Percentiles rank a stretch among this genome's conserved stretches.
Conservation (phyloP, 371 early-diverging fungal genomes). For the Apophysomyces elegans region DNA sequence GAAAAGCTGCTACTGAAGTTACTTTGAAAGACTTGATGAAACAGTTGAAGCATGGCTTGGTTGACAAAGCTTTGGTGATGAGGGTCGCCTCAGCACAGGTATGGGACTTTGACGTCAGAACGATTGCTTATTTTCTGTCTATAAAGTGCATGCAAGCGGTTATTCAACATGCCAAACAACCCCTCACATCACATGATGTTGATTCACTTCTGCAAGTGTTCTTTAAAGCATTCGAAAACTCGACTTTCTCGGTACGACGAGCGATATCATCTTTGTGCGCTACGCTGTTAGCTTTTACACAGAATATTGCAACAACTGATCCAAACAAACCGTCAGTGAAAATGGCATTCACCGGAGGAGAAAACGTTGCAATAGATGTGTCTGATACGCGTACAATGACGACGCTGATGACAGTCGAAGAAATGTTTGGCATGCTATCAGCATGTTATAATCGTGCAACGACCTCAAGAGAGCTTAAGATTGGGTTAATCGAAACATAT, state of each 20-base stretch:
- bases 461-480: constrained; percentile 72
- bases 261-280: constrained; percentile 69
- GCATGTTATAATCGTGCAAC: constrained; percentile 60
- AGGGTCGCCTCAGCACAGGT: constrained; percentile 79
- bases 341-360: constrained; percentile 51
- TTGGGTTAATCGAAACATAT: constrained; percentile 84
- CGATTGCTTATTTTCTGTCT: not conserved
- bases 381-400: constrained; percentile 26
- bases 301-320: constrained; percentile 43
- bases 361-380: constrained; percentile 30
- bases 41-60: constrained; percentile 64
- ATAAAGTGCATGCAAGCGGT: constrained; percentile 58
- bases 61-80: constrained; percentile 78
- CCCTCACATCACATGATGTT: constrained; percentile 63
- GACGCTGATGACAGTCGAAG: constrained; percentile 65
- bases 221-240: constrained; percentile 71
- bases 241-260: constrained; percentile 69
- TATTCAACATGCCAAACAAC: constrained; percentile 51
- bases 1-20: constrained; percentile 75
- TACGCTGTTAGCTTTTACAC: constrained; percentile 61
- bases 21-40: constrained; percentile 80
- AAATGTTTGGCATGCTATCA: constrained; percentile 71
- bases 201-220: constrained; percentile 62
- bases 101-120: constrained; percentile 7
- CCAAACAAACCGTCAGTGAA: constrained; percentile 43